phyloP scores from a whole-genome alignment of 768 basidiomycete species.

The Mycena metata region DNA sequence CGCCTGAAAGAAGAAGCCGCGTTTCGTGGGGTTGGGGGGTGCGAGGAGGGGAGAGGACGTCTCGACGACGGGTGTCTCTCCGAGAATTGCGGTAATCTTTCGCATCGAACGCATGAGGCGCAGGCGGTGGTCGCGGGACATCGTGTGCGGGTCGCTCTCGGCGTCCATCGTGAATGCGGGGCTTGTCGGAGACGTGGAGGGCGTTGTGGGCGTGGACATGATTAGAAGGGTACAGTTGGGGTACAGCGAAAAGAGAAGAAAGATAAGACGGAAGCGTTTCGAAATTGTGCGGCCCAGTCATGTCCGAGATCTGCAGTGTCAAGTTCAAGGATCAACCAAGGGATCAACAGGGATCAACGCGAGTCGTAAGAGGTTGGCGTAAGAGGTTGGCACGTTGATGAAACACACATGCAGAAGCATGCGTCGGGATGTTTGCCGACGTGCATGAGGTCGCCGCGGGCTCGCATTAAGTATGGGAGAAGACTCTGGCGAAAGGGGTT shows the following conservation, averaged over 20 bases:
- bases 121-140: slow-evolving; percentile 18
- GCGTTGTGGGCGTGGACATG: neutral
- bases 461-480: too few species aligned
- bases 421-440: too few species aligned
- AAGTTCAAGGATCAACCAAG: too few species aligned
- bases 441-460: too few species aligned
- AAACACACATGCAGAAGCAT: too few species aligned
- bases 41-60: neutral
- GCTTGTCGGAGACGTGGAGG: neutral
- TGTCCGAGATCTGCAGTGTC: too few species aligned
- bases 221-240: neutral
- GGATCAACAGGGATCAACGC: too few species aligned
- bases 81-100: slow-evolving; percentile 32
- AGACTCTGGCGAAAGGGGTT: too few species aligned
- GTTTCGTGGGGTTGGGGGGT: slow-evolving; percentile 6
- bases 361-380: too few species aligned
- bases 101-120: slow-evolving; percentile 36
- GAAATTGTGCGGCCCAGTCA: too few species aligned
- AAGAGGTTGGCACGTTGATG: too few species aligned
- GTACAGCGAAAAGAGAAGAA: neutral
- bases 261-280: too few species aligned
- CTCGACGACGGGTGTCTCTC: slow-evolving; percentile 32
- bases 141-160: neutral
- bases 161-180: neutral
- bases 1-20: slow-evolving; percentile 25